Base-by-base conservation (phyloP, 148 eudicot genomes). In the Rhododendron simsii region DNA sequence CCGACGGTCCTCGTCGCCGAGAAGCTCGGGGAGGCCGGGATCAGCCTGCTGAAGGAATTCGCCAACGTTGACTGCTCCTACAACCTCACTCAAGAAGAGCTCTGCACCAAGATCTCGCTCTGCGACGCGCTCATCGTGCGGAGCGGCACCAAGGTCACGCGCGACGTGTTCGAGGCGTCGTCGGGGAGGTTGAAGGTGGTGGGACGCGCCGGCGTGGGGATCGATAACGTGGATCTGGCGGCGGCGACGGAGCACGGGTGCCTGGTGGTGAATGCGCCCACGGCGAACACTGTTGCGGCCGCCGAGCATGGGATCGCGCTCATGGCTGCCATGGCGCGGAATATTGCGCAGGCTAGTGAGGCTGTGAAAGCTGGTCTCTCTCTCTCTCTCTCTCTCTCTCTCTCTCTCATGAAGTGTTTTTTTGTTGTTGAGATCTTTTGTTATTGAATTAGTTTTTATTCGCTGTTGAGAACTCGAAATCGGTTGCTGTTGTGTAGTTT, bases 221-320 rank as follows among this genome's bases (percentile, higher is more conserved):
- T 98, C 75, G 99, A 98, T 77, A 98, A 98, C 86, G 99, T 98
- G 87, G 99, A 98, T 94, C 95, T 98, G 84, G 93, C 93, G 26
- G 99, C 98, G 18, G 99, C 99, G 7, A 98, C 99, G 0, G 99
- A 98, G 84, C 98, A 95, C 75, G 99, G 99, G 3, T 97, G 99
- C 47, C 86, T 97, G 61, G 99, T 97, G 81, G 99, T 97, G 23
- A 98, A 98, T 84, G 98, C 98, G 15, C 99, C 99, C 3, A 98
- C 98, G 11, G 99, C 99, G 3, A 97, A 98, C 59, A 98, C 99
- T 0, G 95, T 98, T 4, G 99, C 99, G 2, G 99, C 99, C 2
- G 99, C 99, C 8, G 99, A 98, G 85, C 99, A 98, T 83, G 99
- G 96, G 76, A 94, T 98, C 79, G 98, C 99, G 0, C 91, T 98